phyloP scores from a whole-genome alignment of 2,329 filamentous ascomycete genomes.

The Penicillium sumatraense region DNA sequence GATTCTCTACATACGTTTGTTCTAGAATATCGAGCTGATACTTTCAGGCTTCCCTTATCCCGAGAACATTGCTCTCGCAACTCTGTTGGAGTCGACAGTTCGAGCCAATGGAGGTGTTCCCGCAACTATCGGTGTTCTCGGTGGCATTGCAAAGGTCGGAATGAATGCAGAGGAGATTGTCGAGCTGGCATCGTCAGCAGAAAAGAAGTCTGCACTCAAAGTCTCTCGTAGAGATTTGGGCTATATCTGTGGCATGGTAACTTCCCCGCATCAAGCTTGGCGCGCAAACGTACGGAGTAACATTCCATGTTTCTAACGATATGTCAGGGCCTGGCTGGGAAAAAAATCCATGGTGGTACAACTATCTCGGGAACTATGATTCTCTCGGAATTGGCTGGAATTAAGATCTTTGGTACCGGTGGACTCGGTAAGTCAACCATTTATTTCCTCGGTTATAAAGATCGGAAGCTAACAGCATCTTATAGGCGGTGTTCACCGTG shows the following conservation, averaged over 20 bases:
- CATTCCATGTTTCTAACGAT: constrained; percentile 14
- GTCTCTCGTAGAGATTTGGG: constrained; percentile 86
- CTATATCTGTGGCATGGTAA: constrained; percentile 76
- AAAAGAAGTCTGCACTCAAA: constrained; percentile 73
- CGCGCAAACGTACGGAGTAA: background rate
- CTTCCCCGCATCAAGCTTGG: constrained; percentile 24
- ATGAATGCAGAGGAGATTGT: constrained; percentile 73
- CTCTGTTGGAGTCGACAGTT: constrained; percentile 78
- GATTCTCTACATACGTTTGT: too few species aligned
- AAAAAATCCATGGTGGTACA: constrained; percentile 81
- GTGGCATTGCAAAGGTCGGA: constrained; percentile 82
- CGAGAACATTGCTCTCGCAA: constrained; percentile 75
- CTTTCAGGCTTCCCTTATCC: constrained; percentile 69
- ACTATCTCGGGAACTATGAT: constrained; percentile 94
- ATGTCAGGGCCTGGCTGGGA: constrained; percentile 65
- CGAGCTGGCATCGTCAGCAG: constrained; percentile 68
- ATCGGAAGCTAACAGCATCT: constrained; percentile 19
- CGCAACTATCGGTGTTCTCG: constrained; percentile 86
- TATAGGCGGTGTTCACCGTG: constrained; percentile 81
- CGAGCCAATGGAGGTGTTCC: constrained; percentile 81
- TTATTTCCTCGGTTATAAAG: too few species aligned
- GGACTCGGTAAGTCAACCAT: constrained; percentile 67
- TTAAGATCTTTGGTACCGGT: constrained; percentile 91
- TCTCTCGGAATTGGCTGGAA: constrained; percentile 81
- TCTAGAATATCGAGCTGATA: constrained; percentile 6